Base-by-base conservation (phyloP, 345 rosid species). In the Iberis pinnata region DNA sequence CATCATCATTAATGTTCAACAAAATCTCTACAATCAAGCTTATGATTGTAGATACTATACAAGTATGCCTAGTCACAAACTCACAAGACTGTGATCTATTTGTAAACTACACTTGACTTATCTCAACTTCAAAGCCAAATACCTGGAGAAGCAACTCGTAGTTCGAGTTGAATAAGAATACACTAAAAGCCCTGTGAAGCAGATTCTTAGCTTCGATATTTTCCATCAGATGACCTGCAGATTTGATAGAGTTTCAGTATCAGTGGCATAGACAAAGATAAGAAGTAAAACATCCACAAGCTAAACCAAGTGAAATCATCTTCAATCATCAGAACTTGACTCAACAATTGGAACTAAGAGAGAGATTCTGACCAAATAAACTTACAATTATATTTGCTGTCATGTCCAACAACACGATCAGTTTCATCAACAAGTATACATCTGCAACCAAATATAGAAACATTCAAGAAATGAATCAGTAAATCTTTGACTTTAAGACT, bases 131-230 rank as follows among this genome's bases (percentile, higher is more conserved):
- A 53, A 33, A 46, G 32, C 39, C 0, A 40, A 40, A 61, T 67
- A 92, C 99, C 97, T 92, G 99, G 65, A 92, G 97, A 53, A 92
- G 97, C 41, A 92, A 64, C 82, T 92, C 99, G 50, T 85, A 83
- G 51, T 86, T 92, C 13, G 97, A 72, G 87, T 88, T 92, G 60
- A 88, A 88, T 56, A 92, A 70, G 68, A 92, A 92, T 8, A 92
- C 99, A 49, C 99, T 92, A 68, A 92, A 92, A 31, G 99, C 99
- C 67, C 99, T 85, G 67, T 86, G 99, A 56, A 92, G 80, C 70
- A 84, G 52, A 53, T 81, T 78, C 55, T 73, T 82, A 63, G 86
- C 71, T 70, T 78, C 78, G 38, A 92, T 83, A 60, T 92, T 92
- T 71, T 92, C 97, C 99, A 85, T 80, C 69, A 92, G 64, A 75